Evolutionary conservation across 768 basidiomycete genomes (phyloP).

Genomic region (Coprinopsis cinerea): DNA sequence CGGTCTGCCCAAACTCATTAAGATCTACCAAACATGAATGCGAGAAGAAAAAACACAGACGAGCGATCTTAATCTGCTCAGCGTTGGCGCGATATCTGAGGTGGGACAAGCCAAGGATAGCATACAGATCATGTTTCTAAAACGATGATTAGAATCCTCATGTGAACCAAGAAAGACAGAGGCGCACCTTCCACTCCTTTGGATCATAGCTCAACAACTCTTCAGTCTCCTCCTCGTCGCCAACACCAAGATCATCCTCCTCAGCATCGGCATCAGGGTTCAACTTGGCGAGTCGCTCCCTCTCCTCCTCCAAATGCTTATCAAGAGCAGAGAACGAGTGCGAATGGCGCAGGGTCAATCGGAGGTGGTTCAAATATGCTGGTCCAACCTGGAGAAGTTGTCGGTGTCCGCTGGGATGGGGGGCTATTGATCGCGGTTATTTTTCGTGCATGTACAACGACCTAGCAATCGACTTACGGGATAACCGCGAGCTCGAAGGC

Average conservation of each 20-base stretch:
- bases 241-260: constrained; percentile 88
- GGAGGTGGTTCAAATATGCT: constrained; percentile 80
- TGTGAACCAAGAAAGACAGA: not conserved
- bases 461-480: too few relatives aligned
- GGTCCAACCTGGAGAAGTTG: constrained; percentile 78
- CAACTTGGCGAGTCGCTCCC: constrained; percentile 41
- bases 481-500: constrained; percentile 23
- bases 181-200: constrained; percentile 91
- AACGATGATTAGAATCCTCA: not conserved
- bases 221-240: constrained; percentile 78
- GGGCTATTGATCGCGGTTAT: too few relatives aligned
- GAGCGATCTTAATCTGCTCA: constrained; percentile 94
- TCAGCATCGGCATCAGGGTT: constrained; percentile 37
- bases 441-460: too few relatives aligned
- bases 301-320: constrained; percentile 42
- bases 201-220: constrained; percentile 77
- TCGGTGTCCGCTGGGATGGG: constrained; percentile 36
- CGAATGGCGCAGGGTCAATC: constrained; percentile 65
- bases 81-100: constrained; percentile 81
- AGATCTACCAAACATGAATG: not conserved
- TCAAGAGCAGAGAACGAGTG: constrained; percentile 84
- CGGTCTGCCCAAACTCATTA: constrained; percentile 55
- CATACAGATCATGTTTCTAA: constrained; percentile 98
- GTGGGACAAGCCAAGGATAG: constrained; percentile 90
- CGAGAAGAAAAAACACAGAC: constrained; percentile 52